phyloP scores from a whole-genome alignment of 805 yeast genomes.

The Wickerhamiella cacticola region DNA sequence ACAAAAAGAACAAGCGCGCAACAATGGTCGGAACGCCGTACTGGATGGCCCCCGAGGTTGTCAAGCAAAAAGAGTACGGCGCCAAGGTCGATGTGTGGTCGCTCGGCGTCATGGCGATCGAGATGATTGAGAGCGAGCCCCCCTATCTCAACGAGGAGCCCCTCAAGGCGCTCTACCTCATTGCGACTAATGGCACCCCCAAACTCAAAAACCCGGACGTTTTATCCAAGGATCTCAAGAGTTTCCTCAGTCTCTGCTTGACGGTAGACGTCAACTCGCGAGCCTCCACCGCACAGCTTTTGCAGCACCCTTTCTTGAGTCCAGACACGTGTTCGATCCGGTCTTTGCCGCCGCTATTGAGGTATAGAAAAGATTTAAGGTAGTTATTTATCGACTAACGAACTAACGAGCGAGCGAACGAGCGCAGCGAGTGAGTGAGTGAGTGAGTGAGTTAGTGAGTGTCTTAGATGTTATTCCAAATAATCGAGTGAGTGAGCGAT shows the following conservation, averaged over 20 bases:
- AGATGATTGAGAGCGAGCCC: conserved; percentile 79
- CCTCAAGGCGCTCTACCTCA: conserved; percentile 58
- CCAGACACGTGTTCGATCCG: conserved; percentile 24
- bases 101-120: conserved; percentile 73
- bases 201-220: conserved; percentile 56
- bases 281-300: conserved; percentile 78
- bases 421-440: not conserved
- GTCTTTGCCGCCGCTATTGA: conserved; percentile 28
- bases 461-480: too few species aligned
- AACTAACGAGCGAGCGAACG: not conserved
- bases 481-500: too few species aligned
- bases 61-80: conserved; percentile 65
- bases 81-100: conserved; percentile 79
- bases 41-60: conserved; percentile 89
- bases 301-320: conserved; percentile 50
- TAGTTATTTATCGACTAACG: not conserved
- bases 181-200: conserved; percentile 75
- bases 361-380: conserved; percentile 16
- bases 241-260: conserved; percentile 77
- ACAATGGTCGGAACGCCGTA: conserved; percentile 85
- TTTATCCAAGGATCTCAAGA: conserved; percentile 63
- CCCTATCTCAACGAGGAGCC: conserved; percentile 75
- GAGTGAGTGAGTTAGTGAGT: too few species aligned
- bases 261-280: conserved; percentile 90
- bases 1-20: conserved; percentile 58